Evolutionary conservation across 352 stramenopile genomes (phyloP), one percentile per base, ranked within the genome.

Genomic region (Pythium chondricola): DNA sequence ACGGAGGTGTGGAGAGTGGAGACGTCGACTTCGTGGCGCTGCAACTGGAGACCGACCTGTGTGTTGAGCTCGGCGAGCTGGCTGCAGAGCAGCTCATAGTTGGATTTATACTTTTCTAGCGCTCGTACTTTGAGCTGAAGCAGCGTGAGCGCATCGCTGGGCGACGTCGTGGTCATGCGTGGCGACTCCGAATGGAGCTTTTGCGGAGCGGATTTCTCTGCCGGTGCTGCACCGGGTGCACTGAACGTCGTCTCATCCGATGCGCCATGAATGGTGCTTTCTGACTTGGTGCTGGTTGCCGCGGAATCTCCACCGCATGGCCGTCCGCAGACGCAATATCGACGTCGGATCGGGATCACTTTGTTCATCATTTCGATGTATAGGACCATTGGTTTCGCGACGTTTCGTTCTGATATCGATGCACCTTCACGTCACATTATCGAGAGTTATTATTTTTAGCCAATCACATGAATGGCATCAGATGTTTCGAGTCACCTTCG

Each of bases 11-110:
- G 61, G 17, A 87, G 54, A 1, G 67, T 56, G 6, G 64, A 44
- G 17, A 89, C 75, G 29, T 86, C 78, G 26, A 67, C 63, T 46
- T 89, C 78, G 44, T 89, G 78, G 18, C 75, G 71, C 46, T 87
- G 67, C 30, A 89, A 53, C 33, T 87, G 74, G 16, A 85, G 56
- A 0, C 71, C 73, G 37, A 89, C 71, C 57, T 89, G 78, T 2
- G 66, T 63, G 48, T 87, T 89, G 21, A 89, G 66, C 44, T 85
- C 75, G 9, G 63, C 61, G 32, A 89, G 32, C 40, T 89, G 75
- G 7, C 71, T 68, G 45, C 78, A 89, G 29, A 88, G 58, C 36
- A 86, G 50, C 49, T 89, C 73, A 56, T 89, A 89, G 68, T 85
- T 89, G 58, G 43, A 35, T 39, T 86, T 89, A 62, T 89, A 89